Evolutionary conservation across 768 basidiomycete species (phyloP).

Genomic region (Brasilioporus rufonigricans): DNA sequence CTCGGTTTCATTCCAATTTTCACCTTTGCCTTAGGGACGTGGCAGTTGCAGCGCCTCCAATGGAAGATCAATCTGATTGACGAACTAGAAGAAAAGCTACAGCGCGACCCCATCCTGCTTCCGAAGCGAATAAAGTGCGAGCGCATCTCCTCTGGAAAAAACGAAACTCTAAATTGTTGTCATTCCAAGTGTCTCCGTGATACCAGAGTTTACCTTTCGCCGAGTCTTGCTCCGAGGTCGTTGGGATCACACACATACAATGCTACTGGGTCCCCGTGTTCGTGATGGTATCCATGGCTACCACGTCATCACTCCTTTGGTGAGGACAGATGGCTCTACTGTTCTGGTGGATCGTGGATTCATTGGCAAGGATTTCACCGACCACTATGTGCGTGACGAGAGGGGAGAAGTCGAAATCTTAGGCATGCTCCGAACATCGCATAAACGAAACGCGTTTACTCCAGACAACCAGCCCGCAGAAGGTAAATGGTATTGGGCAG

Average conservation of each 20-base stretch:
- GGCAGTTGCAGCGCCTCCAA: slow-evolving; percentile 90
- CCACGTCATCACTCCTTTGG: slow-evolving; percentile 83
- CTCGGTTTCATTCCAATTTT: slow-evolving; percentile 87
- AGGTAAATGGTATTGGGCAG: slow-evolving; percentile 91
- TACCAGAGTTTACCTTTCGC: slow-evolving; percentile 89
- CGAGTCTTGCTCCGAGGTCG: slow-evolving; percentile 75
- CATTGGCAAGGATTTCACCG: slow-evolving; percentile 57
- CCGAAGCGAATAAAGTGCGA: slow-evolving; percentile 86
- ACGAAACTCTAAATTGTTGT: slow-evolving; percentile 18
- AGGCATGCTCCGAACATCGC: slow-evolving; percentile 84
- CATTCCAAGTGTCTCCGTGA: slow-evolving; percentile 54
- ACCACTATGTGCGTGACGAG: slow-evolving; percentile 37
- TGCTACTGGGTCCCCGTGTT: slow-evolving; percentile 85
- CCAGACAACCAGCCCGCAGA: slow-evolving; percentile 81
- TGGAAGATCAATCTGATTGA: slow-evolving; percentile 97
- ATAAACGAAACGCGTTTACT: slow-evolving; percentile 74
- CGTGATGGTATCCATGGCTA: slow-evolving; percentile 86
- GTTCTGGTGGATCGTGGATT: slow-evolving; percentile 94
- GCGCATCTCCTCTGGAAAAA: slow-evolving; percentile 15
- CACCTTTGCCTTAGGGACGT: slow-evolving; percentile 85
- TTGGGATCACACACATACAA: slow-evolving; percentile 76
- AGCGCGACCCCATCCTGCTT: slow-evolving; percentile 70
- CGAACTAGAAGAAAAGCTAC: slow-evolving; percentile 87
- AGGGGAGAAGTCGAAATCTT: slow-evolving; percentile 66
- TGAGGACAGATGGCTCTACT: slow-evolving; percentile 77